phyloP scores from a whole-genome alignment of 1,284 basidiomycete species.

The Schizophyllum amplum region DNA sequence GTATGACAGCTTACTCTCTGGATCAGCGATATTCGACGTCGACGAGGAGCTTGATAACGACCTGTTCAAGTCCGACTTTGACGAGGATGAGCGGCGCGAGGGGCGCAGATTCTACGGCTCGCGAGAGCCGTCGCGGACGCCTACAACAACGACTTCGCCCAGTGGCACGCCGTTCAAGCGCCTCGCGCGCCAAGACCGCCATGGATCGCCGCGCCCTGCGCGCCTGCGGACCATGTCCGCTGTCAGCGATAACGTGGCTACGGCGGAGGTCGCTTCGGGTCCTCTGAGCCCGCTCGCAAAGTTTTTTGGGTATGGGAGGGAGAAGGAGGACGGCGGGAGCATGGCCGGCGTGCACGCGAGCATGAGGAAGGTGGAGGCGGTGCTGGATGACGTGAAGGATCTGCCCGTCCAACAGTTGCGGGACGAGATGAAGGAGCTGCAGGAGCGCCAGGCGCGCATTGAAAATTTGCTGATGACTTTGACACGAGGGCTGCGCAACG shows the following conservation, averaged over 20 bases:
- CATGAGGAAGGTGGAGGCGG: constrained; percentile 45
- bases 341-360: constrained; percentile 29
- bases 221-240: neutral
- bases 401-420: constrained; percentile 57
- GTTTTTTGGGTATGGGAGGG: constrained; percentile 29
- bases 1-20: neutral
- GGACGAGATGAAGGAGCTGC: constrained; percentile 75
- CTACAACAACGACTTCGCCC: constrained; percentile 16
- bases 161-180: constrained; percentile 9
- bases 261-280: constrained; percentile 22
- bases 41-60: constrained; percentile 44
- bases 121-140: constrained; percentile 16
- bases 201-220: neutral
- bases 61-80: constrained; percentile 39
- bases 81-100: constrained; percentile 28
- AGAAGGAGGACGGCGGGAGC: constrained; percentile 16
- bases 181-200: constrained; percentile 1
- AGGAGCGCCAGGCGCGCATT: constrained; percentile 75
- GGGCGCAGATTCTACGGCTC: constrained; percentile 20
- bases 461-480: constrained; percentile 56
- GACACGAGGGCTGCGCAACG: constrained; percentile 41
- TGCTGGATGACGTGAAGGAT: constrained; percentile 53
- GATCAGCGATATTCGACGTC: constrained; percentile 72
- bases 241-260: constrained; percentile 5
- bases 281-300: constrained; percentile 45